These are phyloP conservation scores for Saturnispora galanensis DNA, from an alignment of 805 yeast genomes.

Conservation along the genomic window DNA sequence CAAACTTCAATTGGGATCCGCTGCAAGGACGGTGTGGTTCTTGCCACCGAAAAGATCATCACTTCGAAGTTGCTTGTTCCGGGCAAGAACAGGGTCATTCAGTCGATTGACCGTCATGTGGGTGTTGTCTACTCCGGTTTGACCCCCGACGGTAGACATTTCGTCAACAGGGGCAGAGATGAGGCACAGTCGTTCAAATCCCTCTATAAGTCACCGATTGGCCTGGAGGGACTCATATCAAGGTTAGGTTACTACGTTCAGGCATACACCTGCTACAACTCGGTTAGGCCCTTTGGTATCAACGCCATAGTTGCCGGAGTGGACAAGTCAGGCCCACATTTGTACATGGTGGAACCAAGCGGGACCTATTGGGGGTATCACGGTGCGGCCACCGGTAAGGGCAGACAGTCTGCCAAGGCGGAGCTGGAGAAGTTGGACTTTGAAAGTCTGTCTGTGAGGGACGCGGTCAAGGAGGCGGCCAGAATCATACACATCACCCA, in stretches of 20 bases:
- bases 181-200: slow-evolving; percentile 77
- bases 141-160: slow-evolving; percentile 92
- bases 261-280: slow-evolving; percentile 89
- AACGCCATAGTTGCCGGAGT: slow-evolving; percentile 89
- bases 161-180: slow-evolving; percentile 85
- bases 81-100: slow-evolving; percentile 81
- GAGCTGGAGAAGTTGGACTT: slow-evolving; percentile 87
- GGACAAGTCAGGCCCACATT: slow-evolving; percentile 75
- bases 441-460: slow-evolving; percentile 56
- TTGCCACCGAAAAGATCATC: slow-evolving; percentile 92
- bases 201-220: slow-evolving; percentile 64
- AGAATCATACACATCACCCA: slow-evolving; percentile 88
- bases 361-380: slow-evolving; percentile 96
- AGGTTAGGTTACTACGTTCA: slow-evolving; percentile 87
- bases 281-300: slow-evolving; percentile 97
- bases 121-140: slow-evolving; percentile 95
- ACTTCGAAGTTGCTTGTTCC: slow-evolving; percentile 83
- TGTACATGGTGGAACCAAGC: slow-evolving; percentile 95
- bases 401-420: slow-evolving; percentile 95
- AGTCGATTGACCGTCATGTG: slow-evolving; percentile 84
- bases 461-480: slow-evolving; percentile 91
- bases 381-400: slow-evolving; percentile 98
- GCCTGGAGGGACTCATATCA: slow-evolving; percentile 74
- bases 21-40: slow-evolving; percentile 87
- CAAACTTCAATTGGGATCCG: slow-evolving; percentile 92